Base-by-base conservation (phyloP, 345 rosid species). In the Lepidium sativum region DNA sequence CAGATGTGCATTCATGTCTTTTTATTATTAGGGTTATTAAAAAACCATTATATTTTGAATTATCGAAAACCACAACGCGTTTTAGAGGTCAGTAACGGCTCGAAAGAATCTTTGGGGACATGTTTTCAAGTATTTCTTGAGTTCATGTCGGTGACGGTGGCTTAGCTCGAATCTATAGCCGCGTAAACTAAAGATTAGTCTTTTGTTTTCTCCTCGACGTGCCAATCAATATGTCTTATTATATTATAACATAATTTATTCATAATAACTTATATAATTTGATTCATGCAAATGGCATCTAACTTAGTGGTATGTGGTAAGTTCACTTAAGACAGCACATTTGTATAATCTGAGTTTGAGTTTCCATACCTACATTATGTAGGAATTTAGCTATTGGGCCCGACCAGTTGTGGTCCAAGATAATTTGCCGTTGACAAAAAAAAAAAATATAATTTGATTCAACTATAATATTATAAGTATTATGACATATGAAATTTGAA, bases 61-160 rank as follows among this genome's bases (percentile, higher is more conserved):
- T 6, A 71, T 64, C 39, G 65, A 40, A 9, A 40, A 13, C 64
- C 75, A 59, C 70, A 13, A 71, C 75, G 65, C 70, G 75, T 71
- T 62, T 63, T 21, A 21, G 14, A 35, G 68, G 68, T 53, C 18
- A 32, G 54, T 54, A 32, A 69, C 67, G 73, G 55, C 55, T 61
- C 13, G 23, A 63, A 58, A 71, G 75, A 71, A 71, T 71, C 2
- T n/a, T n/a, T n/a, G n/a, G n/a, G n/a, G n/a, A n/a, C n/a, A n/a
- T n/a, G n/a, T n/a, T n/a, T n/a, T n/a, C n/a, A n/a, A 71, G 65
- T 63, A 44, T 29, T 6, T 58, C 41, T 70, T 45, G 5, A 39
- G 15, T 55, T 27, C 20, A 54, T 47, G 59, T 71, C 75, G 69
- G 75, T 70, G 74, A 62, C 74, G 74, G 68, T 71, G 75, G 21